These are phyloP conservation scores for Aspergillus novofumigatus DNA, from an alignment of 2,329 filamentous ascomycete genomes.

Conservation along the genomic window DNA sequence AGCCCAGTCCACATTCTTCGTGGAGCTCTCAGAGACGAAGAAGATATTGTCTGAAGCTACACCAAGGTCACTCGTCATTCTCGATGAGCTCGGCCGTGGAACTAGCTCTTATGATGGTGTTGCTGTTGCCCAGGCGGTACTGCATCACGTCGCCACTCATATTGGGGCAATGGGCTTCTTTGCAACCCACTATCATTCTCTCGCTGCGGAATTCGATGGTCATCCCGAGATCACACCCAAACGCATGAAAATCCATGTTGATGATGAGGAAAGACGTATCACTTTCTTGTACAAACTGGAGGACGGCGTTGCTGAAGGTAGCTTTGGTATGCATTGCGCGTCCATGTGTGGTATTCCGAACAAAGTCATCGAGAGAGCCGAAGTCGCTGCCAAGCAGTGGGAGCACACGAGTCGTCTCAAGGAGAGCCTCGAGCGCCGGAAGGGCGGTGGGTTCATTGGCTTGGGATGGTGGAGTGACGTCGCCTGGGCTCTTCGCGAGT, in stretches of 20 bases:
- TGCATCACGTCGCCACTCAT: constrained; percentile 93
- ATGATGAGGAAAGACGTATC: constrained; percentile 77
- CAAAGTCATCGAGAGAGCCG: constrained; percentile 78
- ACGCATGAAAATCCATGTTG: constrained; percentile 92
- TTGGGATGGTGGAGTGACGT: constrained; percentile 86
- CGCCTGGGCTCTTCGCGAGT: constrained; percentile 66
- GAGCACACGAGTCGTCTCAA: constrained; percentile 90
- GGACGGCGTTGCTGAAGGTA: constrained; percentile 88
- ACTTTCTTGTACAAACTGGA: constrained; percentile 96
- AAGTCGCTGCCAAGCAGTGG: constrained; percentile 85
- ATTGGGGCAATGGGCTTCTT: constrained; percentile 95
- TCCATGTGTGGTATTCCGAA: constrained; percentile 92
- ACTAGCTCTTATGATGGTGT: constrained; percentile 96
- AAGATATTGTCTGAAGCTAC: constrained; percentile 96
- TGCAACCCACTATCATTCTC: constrained; percentile 92
- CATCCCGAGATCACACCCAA: constrained; percentile 84
- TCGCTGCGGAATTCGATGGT: constrained; percentile 82
- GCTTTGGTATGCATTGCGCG: constrained; percentile 98
- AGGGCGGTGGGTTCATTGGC: constrained; percentile 74
- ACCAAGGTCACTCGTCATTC: constrained; percentile 87
- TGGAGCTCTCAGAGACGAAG: constrained; percentile 94
- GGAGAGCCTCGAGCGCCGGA: constrained; percentile 78
- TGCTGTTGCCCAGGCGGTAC: constrained; percentile 89
- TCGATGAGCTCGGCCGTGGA: constrained; percentile 92
- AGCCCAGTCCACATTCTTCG: constrained; percentile 96